phyloP scores from a whole-genome alignment of 2,329 filamentous ascomycete genomes.

The Apiospora malaysiana region DNA sequence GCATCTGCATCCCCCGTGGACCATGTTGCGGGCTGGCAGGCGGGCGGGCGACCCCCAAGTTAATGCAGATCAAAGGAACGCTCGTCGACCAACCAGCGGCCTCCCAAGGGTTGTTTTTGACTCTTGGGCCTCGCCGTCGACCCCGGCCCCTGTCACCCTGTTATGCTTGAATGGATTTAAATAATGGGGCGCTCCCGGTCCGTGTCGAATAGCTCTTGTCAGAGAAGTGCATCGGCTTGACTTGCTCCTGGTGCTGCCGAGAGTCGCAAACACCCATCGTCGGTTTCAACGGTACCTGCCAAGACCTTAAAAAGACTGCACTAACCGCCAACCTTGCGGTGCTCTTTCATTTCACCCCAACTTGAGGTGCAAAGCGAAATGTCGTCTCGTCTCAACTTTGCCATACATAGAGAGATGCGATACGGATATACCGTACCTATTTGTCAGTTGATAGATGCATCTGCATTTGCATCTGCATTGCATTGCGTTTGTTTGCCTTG shows the following conservation, averaged over 20 bases:
- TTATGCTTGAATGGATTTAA: conserved; percentile 19
- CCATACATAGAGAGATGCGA: background rate
- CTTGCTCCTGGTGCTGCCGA: conserved; percentile 38
- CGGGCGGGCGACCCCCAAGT: conserved; percentile 10
- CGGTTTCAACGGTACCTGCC: conserved; percentile 24
- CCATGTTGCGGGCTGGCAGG: background rate
- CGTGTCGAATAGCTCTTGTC: conserved; percentile 39
- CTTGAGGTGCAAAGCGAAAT: background rate
- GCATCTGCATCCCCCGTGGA: background rate
- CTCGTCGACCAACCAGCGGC: conserved; percentile 3
- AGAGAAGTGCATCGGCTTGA: conserved; percentile 47
- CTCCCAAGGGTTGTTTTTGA: background rate
- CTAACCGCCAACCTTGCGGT: background rate
- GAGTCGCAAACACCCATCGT: conserved; percentile 22
- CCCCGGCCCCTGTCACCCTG: background rate
- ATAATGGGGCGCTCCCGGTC: conserved; percentile 34
- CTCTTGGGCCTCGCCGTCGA: background rate
- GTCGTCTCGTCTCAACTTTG: conserved; percentile 6
- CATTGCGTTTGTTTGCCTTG: background rate
- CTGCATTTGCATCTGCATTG: background rate
- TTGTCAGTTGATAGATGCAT: conserved; percentile 11
- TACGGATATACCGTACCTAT: background rate
- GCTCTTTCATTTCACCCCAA: conserved; percentile 1
- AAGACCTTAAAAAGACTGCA: background rate
- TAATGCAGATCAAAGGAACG: conserved; percentile 13